Evolutionary conservation across 2,329 filamentous ascomycete genomes (phyloP).

Genomic region (Penicillium sp.): DNA sequence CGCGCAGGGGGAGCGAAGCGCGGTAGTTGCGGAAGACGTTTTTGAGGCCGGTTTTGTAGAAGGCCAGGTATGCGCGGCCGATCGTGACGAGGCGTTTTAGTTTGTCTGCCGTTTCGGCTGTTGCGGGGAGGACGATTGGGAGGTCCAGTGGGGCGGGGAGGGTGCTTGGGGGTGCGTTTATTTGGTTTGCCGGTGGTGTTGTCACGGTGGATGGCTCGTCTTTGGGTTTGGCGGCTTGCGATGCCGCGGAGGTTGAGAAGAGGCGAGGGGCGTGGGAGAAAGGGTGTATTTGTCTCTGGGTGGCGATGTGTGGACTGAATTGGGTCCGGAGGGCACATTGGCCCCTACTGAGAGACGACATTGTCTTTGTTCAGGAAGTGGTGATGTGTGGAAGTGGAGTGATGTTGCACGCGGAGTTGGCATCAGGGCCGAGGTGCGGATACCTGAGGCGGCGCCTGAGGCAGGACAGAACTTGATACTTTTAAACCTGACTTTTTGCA

Average conservation of each 20-base stretch:
- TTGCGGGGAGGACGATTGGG: conserved; percentile 53
- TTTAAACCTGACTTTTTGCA: background rate
- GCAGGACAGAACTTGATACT: background rate
- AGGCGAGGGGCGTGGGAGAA: background rate
- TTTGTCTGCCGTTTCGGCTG: conserved; percentile 41
- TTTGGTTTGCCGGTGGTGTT: conserved; percentile 21
- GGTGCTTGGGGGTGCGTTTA: conserved; percentile 73
- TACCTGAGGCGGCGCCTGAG: background rate
- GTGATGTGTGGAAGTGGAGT: background rate
- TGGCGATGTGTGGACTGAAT: background rate
- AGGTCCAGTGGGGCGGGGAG: conserved; percentile 68
- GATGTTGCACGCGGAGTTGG: background rate
- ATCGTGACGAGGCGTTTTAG: conserved; percentile 42
- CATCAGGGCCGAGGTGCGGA: background rate
- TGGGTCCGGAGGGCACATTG: conserved; percentile 5
- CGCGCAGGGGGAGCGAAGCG: conserved; percentile 32
- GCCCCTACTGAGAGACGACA: conserved; percentile 12
- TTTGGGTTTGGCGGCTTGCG: conserved; percentile 5
- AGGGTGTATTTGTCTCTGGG: background rate
- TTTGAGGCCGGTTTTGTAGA: conserved; percentile 84
- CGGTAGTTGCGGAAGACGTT: conserved; percentile 67
- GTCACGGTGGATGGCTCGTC: conserved; percentile 5
- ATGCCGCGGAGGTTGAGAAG: conserved; percentile 20
- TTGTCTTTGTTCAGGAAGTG: conserved; percentile 1
- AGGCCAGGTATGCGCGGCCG: conserved; percentile 73